Base-by-base conservation (phyloP, 176 grass and related monocot genomes). In the Juncus inflexus region DNA sequence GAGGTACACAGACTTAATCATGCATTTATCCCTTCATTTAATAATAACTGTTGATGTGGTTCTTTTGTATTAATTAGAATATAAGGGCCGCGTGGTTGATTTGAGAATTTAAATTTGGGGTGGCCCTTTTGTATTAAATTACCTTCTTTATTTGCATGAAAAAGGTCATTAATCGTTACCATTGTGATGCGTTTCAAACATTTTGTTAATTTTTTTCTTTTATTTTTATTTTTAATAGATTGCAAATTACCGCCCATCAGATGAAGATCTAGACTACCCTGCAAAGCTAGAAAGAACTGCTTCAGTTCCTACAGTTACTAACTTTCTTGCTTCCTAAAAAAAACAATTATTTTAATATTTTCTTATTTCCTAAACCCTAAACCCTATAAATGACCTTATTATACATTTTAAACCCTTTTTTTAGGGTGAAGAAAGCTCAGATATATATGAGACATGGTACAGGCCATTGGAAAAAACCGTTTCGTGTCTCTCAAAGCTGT, bases 401-500 rank as follows among this genome's bases (percentile, higher is more conserved):
- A 45, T 28, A 28, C 6, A 6, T 42, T 52, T 42, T 65, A 39
- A 79, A 68, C 7, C 69, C 67, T 52, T 75, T 61, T 57, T 72
- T 63, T 84, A 96, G 94, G 83, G 70, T 50, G 76, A 60, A 66
- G 88, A 89, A 45, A 92, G 77, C 53, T 82, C 80, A 3, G 85
- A 90, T 74, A 80, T 84, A 79, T 84, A 81, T 77, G 80, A 79
- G 42, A 99, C 77, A 59, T 99, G 94, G 80, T 99, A 92, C 74
- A 84, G 77, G 61, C 88, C 88, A 75, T 70, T 99, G 88, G 94
- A 99, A 63, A 99, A 99, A 86, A 99, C 94, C 65, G 85, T 92
- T 52, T 92, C 94, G 37, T 99, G 88, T 65, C 78, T 99, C 42
- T 99, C 94, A 77, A 91, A 99, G 72, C 57, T 99, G 67, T 99